These are phyloP conservation scores for Globisporangium nodosum DNA, from an alignment of 352 stramenopile species.

Conservation along the genomic window DNA sequence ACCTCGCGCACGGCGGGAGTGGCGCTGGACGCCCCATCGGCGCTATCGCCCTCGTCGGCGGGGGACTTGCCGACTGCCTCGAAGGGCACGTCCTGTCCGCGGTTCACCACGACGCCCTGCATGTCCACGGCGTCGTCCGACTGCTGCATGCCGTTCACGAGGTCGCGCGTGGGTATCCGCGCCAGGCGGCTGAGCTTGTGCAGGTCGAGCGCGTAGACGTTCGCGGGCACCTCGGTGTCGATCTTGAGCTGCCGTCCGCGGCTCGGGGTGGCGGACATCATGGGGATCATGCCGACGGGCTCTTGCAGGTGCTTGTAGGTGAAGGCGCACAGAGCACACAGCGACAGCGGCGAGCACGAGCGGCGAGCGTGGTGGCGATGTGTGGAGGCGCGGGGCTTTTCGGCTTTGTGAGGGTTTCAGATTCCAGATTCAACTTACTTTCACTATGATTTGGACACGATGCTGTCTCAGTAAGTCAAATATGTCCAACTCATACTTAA, in stretches of 20 bases:
- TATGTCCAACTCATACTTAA: no score
- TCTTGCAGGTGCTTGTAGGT: background rate
- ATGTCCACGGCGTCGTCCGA: constrained; percentile 53
- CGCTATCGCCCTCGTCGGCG: background rate
- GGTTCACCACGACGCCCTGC: constrained; percentile 73
- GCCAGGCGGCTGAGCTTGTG: constrained; percentile 44
- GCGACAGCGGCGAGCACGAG: no score
- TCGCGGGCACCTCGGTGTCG: constrained; percentile 46
- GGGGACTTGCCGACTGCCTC: constrained; percentile 43
- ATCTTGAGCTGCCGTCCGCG: constrained; percentile 18
- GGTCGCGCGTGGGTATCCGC: constrained; percentile 39
- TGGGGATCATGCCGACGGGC: background rate
- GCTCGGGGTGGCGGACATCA: background rate
- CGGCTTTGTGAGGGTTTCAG: no score
- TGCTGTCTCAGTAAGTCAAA: no score
- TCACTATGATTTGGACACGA: no score
- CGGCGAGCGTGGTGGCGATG: no score
- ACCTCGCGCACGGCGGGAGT: constrained; percentile 33
- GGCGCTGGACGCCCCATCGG: background rate
- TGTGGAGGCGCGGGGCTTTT: no score
- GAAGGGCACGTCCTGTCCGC: constrained; percentile 67
- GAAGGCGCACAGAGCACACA: no score
- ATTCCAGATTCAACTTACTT: no score
- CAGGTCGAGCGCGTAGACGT: constrained; percentile 54
- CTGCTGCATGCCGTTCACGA: constrained; percentile 53